Base-by-base conservation (phyloP, 2,329 filamentous ascomycete genomes). In the Fusarium veterinarium region DNA sequence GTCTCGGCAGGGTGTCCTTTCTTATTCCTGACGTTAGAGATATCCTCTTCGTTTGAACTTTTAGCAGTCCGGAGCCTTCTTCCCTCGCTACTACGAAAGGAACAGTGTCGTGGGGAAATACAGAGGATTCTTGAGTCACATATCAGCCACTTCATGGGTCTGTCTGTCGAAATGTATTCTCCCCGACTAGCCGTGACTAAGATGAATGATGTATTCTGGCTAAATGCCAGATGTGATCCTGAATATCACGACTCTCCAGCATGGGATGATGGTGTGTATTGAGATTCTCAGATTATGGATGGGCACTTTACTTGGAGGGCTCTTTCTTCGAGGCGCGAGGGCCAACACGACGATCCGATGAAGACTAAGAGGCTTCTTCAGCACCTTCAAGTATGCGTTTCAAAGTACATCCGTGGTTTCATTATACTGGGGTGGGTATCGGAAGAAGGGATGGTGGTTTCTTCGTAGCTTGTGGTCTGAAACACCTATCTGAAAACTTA, bases 381-480 rank as follows among this genome's bases (percentile, higher is more conserved):
- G 8, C 1, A 14, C 6, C 0, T 20, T 5, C 10, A 13, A 23
- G 3, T 4, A 13, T 23, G 5, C 16, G 3, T 12, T 8, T 10
- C 10, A 10, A 6, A 14, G 23, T 2, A 14, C 10, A 33, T 3
- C 16, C 16, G 11, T 14, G 16, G 8, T 8, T 49, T 23, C 8
- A 13, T 49, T 14, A 8, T 51, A 19, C n/a, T 14, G 14, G 6
- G 17, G 12, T 4, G 3, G 2, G 10, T 19, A 8, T n/a, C 5
- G 9, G 23, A 13, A 6, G 23, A 52, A 17, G 8, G 7, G 23
- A 6, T 13, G 14, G 2, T 40, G 23, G 5, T 4, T 13, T 16
- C 13, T 20, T 28, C 7, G 33, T n/a, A 20, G 5, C 4, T 6
- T 28, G 9, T 6, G 19, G 5, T 17, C 13, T 3, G 13, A 9